These are phyloP conservation scores for Aspergillus incahuasiensis DNA, from an alignment of 495 filamentous ascomycete species.

Conservation along the genomic window DNA sequence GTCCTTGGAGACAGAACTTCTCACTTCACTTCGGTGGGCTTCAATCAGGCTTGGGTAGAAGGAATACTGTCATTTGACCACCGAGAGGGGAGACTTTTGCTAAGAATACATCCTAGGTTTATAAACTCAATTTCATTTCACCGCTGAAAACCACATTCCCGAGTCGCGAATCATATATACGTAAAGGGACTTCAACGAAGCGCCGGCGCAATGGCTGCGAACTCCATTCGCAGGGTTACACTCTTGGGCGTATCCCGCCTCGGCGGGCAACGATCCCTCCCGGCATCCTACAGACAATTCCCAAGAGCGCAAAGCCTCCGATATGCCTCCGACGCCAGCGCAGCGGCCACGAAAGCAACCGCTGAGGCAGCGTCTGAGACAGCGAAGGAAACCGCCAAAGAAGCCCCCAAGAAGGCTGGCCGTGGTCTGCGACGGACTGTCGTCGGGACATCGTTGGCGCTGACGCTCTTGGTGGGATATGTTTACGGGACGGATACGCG, in stretches of 20 bases:
- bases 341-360: neutral
- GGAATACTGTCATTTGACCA: no score
- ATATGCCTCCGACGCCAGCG: conserved; percentile 32
- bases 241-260: conserved; percentile 24
- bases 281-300: conserved; percentile 22
- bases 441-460: conserved; percentile 51
- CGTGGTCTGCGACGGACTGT: conserved; percentile 42
- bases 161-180: neutral
- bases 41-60: no score
- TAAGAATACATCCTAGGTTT: no score
- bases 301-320: conserved; percentile 17
- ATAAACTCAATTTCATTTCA: no score
- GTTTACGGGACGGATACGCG: conserved; percentile 88
- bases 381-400: conserved; percentile 23
- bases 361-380: conserved; percentile 7
- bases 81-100: no score
- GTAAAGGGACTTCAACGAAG: neutral
- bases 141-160: no score
- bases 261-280: conserved; percentile 13
- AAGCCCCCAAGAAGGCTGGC: conserved; percentile 30
- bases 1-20: no score
- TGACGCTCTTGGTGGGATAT: conserved; percentile 53
- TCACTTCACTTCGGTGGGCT: no score
- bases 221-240: conserved; percentile 6
- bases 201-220: conserved; percentile 24